phyloP scores from a whole-genome alignment of 2,329 filamentous ascomycete genomes.

The Colletotrichum sojae region DNA sequence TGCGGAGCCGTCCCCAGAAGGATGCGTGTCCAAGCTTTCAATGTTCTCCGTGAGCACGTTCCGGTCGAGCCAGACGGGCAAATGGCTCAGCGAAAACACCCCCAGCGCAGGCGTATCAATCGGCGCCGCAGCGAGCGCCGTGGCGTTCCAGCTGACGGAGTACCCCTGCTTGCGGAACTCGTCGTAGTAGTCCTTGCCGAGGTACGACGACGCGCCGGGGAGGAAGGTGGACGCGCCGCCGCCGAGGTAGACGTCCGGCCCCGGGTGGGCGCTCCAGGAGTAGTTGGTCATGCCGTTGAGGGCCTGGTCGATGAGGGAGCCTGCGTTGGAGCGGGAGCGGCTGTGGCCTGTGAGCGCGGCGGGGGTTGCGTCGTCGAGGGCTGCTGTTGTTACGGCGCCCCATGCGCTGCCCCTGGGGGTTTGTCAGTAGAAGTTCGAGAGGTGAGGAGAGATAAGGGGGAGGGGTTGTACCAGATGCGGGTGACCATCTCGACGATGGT shows the following conservation, averaged over 20 bases:
- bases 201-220: constrained; percentile 73
- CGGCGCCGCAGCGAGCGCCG: constrained; percentile 71
- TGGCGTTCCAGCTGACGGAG: constrained; percentile 80
- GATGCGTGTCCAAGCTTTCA: constrained; percentile 75
- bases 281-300: constrained; percentile 84
- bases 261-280: constrained; percentile 81
- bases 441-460: too few species aligned
- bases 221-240: constrained; percentile 88
- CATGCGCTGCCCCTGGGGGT: constrained; percentile 63
- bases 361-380: constrained; percentile 85
- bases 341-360: constrained; percentile 82
- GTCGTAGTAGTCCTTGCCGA: constrained; percentile 84
- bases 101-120: constrained; percentile 77
- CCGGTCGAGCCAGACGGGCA: constrained; percentile 89
- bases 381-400: constrained; percentile 82
- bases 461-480: constrained; percentile 74
- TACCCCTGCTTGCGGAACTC: constrained; percentile 82
- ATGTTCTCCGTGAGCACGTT: constrained; percentile 84
- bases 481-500: constrained; percentile 86
- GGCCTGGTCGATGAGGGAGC: constrained; percentile 80
- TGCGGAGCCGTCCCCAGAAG: constrained; percentile 73
- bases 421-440: not conserved
- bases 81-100: constrained; percentile 81
- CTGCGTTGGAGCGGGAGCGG: constrained; percentile 77
- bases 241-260: constrained; percentile 86